phyloP scores from a whole-genome alignment of 768 basidiomycete genomes.

The Suillus lakei region DNA sequence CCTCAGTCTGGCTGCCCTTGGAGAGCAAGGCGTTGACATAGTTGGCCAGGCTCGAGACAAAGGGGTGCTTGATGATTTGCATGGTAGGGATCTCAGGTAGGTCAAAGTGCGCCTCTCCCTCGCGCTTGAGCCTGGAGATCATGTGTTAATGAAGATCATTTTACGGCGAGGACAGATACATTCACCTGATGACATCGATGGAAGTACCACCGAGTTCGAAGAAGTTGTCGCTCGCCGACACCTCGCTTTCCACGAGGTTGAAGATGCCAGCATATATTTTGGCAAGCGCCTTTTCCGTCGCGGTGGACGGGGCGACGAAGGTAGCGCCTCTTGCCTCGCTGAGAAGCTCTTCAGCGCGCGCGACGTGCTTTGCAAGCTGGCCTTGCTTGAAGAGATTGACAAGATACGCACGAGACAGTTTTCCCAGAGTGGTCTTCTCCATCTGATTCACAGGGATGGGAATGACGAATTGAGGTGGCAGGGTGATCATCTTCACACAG shows the following conservation, averaged over 20 bases:
- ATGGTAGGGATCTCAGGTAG: constrained; percentile 41
- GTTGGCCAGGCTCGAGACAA: constrained; percentile 33
- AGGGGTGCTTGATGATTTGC: constrained; percentile 40
- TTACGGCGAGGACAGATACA: neutral
- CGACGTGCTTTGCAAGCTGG: constrained; percentile 33
- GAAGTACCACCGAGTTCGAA: constrained; percentile 50
- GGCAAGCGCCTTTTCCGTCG: constrained; percentile 34
- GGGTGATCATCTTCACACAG: constrained; percentile 35
- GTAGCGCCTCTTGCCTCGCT: constrained; percentile 23
- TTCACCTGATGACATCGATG: constrained; percentile 38
- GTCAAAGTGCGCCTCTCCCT: constrained; percentile 30
- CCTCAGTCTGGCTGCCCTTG: constrained; percentile 19
- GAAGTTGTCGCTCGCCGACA: constrained; percentile 38
- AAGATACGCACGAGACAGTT: constrained; percentile 45
- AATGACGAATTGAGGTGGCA: constrained; percentile 42
- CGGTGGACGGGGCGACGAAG: constrained; percentile 25
- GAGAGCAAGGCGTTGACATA: constrained; percentile 35
- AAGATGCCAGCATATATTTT: constrained; percentile 38
- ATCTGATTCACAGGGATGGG: constrained; percentile 43
- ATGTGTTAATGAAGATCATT: neutral
- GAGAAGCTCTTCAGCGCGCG: constrained; percentile 30
- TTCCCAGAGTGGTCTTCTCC: constrained; percentile 48
- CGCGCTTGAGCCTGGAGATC: constrained; percentile 25
- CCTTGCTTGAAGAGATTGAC: constrained; percentile 40
- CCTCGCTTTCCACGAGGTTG: constrained; percentile 21